Conservation (phyloP, 2,329 filamentous ascomycete genomes). For the Whalleya microplaca region DNA sequence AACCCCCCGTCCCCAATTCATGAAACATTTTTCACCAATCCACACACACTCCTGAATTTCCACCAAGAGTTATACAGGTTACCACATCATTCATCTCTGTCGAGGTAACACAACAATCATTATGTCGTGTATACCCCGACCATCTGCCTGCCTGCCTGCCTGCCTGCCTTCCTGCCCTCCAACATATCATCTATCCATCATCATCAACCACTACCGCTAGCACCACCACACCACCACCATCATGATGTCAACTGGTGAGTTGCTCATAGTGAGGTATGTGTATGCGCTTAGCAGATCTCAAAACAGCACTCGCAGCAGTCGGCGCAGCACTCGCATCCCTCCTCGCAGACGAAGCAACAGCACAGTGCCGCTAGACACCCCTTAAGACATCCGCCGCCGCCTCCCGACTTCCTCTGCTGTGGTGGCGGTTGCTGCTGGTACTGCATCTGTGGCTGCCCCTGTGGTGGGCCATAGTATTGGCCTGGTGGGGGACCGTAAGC, state of each 20-base stretch:
- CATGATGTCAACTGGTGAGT: not conserved
- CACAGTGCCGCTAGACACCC: constrained; percentile 52
- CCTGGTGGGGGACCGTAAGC: constrained; percentile 45
- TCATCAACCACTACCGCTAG: not conserved
- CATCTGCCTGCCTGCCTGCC: not conserved
- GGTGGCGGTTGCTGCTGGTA: constrained; percentile 50
- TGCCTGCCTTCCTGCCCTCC: not conserved
- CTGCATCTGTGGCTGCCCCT: constrained; percentile 47
- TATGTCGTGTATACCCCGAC: not conserved
- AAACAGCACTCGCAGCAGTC: constrained; percentile 50
- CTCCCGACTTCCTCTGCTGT: constrained; percentile 32
- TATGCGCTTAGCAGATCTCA: constrained; percentile 38
- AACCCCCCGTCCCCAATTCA: no score
- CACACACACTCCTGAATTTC: no score
- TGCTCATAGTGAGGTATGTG: not conserved
- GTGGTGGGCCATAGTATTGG: constrained; percentile 45
- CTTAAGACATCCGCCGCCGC: constrained; percentile 47
- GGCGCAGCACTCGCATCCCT: constrained; percentile 54
- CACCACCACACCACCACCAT: not conserved
- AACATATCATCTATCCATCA: not conserved
- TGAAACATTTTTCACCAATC: no score
- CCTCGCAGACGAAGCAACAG: constrained; percentile 56
- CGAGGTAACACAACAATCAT: not conserved
- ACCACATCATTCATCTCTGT: no score
- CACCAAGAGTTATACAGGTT: no score